These are phyloP conservation scores for Kwoniella sp. DNA, from an alignment of 768 basidiomycete genomes.

Conservation along the genomic window DNA sequence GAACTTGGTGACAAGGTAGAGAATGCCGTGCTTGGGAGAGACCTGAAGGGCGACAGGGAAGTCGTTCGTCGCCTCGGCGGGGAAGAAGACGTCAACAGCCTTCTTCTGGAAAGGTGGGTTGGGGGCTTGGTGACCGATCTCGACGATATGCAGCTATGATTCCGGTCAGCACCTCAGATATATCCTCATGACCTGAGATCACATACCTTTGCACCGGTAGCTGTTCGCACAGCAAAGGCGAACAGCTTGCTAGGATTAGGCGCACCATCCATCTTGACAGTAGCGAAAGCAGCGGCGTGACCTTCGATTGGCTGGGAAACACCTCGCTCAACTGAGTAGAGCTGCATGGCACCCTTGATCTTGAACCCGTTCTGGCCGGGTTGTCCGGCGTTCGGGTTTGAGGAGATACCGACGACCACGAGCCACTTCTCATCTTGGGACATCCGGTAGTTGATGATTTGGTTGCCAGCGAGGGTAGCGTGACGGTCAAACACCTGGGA, in stretches of 20 bases:
- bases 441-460: slow-evolving; percentile 97
- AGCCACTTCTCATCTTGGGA: slow-evolving; percentile 95
- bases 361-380: slow-evolving; percentile 73
- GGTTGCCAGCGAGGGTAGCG: slow-evolving; percentile 83
- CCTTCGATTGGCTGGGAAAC: slow-evolving; percentile 98
- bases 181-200: neutral
- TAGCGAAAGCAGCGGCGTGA: slow-evolving; percentile 93
- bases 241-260: slow-evolving; percentile 83
- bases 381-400: slow-evolving; percentile 61
- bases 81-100: slow-evolving; percentile 98
- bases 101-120: slow-evolving; percentile 94
- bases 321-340: slow-evolving; percentile 85
- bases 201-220: slow-evolving; percentile 89
- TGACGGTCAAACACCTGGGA: slow-evolving; percentile 92
- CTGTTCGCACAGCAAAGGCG: slow-evolving; percentile 89
- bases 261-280: slow-evolving; percentile 83
- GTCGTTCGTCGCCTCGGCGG: slow-evolving; percentile 93
- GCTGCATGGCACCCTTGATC: slow-evolving; percentile 96
- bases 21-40: slow-evolving; percentile 90
- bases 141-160: slow-evolving; percentile 86
- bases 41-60: slow-evolving; percentile 99
- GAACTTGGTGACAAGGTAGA: slow-evolving; percentile 97
- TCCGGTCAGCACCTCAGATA: neutral
- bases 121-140: slow-evolving; percentile 91
- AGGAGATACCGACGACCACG: slow-evolving; percentile 89